Percentiles rank a stretch among this genome's conserved stretches.
phyloP scores from a whole-genome alignment of 345 rosid genomes.

The Isatis tinctoria region DNA sequence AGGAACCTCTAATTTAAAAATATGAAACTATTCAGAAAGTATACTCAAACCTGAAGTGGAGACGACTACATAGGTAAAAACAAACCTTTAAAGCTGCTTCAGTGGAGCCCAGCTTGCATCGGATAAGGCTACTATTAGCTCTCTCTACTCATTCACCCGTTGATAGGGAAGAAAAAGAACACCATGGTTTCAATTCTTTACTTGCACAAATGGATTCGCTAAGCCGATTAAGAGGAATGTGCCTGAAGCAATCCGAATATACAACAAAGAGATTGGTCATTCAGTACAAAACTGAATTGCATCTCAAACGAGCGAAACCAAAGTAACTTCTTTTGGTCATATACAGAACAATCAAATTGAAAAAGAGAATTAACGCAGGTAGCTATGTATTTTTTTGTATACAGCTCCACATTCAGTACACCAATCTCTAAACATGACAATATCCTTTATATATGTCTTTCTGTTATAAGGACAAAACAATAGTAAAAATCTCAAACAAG shows the following conservation, averaged over 20 bases:
- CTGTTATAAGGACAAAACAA: no score
- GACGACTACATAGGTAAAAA: conserved; percentile 2
- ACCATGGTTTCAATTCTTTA: no score
- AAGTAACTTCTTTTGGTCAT: not conserved
- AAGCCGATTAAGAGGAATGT: no score
- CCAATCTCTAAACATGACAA: not conserved
- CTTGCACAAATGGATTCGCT: no score
- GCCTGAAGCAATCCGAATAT: no score
- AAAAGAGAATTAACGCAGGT: not conserved
- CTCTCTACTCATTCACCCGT: conserved; percentile 51
- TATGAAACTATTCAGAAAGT: conserved; percentile 5
- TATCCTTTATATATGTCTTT: no score
- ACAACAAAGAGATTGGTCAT: no score
- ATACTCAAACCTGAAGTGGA: not conserved
- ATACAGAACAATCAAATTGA: not conserved
- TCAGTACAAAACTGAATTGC: not conserved
- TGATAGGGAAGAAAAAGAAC: conserved; percentile 57
- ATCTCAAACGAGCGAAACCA: not conserved
- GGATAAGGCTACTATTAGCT: conserved; percentile 53
- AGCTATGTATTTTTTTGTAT: not conserved
- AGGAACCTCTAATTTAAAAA: no score
- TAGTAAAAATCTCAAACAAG: no score
- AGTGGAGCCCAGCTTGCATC: conserved; percentile 64
- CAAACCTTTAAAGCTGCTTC: conserved; percentile 78
- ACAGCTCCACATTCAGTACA: not conserved